Percentiles rank a stretch among this genome's conserved stretches.
phyloP scores from a whole-genome alignment of 2,329 filamentous ascomycete species.

The Neoarthrinium moseri region DNA sequence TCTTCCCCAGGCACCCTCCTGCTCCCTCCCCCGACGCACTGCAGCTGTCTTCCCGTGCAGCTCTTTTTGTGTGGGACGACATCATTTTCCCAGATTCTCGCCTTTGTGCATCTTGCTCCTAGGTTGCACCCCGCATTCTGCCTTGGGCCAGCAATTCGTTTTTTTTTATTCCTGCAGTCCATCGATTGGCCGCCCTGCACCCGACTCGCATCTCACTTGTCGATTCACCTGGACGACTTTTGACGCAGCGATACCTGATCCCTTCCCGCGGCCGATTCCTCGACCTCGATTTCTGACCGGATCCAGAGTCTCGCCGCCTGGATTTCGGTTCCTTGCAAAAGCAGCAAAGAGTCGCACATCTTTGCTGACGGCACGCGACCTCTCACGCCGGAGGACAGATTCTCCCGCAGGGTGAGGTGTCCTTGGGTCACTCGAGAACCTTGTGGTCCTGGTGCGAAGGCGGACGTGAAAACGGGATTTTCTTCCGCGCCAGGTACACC shows the following conservation, averaged over 20 bases:
- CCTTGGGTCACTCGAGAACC: background rate
- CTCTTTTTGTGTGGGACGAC: conserved; percentile 1
- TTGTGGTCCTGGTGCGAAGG: conserved; percentile 8
- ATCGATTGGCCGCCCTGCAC: conserved; percentile 2
- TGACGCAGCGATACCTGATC: conserved; percentile 3
- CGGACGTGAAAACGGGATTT: background rate
- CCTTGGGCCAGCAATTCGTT: conserved; percentile 3
- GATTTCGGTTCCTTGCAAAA: background rate
- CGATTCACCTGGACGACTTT: conserved; percentile 4
- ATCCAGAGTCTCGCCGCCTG: background rate
- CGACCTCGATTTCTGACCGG: background rate
- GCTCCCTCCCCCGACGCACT: background rate
- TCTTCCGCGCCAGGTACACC: conserved; percentile 8
- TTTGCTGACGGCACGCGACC: background rate
- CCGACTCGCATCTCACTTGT: background rate
- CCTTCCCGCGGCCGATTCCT: background rate
- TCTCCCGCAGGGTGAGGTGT: conserved; percentile 5
- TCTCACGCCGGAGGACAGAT: background rate
- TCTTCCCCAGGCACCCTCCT: too few species aligned
- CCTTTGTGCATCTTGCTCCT: conserved; percentile 5
- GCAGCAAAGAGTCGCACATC: background rate
- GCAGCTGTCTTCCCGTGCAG: background rate
- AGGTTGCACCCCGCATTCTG: conserved; percentile 5
- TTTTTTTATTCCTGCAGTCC: background rate
- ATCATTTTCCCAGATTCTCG: conserved; percentile 5